phyloP scores from a whole-genome alignment of 2,329 filamentous ascomycete species.

The Aspergillus aculeatus region DNA sequence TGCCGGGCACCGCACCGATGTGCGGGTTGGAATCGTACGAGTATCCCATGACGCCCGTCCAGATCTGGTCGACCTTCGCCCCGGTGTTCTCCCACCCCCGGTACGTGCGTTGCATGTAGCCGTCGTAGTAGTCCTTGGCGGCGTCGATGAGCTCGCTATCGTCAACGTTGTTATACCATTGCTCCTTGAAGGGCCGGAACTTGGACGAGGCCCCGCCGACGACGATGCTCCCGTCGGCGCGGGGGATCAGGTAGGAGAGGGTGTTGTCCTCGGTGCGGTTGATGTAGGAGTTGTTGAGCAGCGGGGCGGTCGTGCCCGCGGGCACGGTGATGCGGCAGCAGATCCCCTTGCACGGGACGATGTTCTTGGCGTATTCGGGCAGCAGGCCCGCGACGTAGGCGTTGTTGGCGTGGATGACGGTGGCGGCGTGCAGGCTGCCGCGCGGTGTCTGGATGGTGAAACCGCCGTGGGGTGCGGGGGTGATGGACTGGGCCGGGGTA shows the following conservation, averaged over 20 bases:
- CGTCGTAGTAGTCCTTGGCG: slow-evolving; percentile 41
- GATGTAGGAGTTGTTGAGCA: slow-evolving; percentile 53
- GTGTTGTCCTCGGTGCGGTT: slow-evolving; percentile 49
- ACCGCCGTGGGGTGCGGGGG: slow-evolving; percentile 53
- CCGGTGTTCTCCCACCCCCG: slow-evolving; percentile 36
- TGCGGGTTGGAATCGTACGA: slow-evolving; percentile 52
- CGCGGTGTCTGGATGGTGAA: slow-evolving; percentile 56
- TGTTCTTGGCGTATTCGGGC: slow-evolving; percentile 65
- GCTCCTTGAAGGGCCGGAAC: slow-evolving; percentile 21
- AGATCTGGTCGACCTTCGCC: slow-evolving; percentile 28
- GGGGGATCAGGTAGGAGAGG: slow-evolving; percentile 58
- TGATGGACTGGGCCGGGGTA: slow-evolving; percentile 43
- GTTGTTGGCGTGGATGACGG: slow-evolving; percentile 79
- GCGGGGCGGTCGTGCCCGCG: slow-evolving; percentile 21
- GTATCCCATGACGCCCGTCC: slow-evolving; percentile 52
- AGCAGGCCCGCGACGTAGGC: slow-evolving; percentile 76
- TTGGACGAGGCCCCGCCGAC: slow-evolving; percentile 61
- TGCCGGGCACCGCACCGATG: slow-evolving; percentile 51
- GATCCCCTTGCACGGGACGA: slow-evolving; percentile 70
- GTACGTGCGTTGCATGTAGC: slow-evolving; percentile 37
- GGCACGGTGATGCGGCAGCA: slow-evolving; percentile 33
- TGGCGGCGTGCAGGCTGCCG: slow-evolving; percentile 61
- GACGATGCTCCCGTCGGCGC: slow-evolving; percentile 54
- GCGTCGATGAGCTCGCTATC: slow-evolving; percentile 51
- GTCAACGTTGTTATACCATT: slow-evolving; percentile 47